Conservation (phyloP, 2,329 filamentous ascomycete species). For the Diaporthe batatas region DNA sequence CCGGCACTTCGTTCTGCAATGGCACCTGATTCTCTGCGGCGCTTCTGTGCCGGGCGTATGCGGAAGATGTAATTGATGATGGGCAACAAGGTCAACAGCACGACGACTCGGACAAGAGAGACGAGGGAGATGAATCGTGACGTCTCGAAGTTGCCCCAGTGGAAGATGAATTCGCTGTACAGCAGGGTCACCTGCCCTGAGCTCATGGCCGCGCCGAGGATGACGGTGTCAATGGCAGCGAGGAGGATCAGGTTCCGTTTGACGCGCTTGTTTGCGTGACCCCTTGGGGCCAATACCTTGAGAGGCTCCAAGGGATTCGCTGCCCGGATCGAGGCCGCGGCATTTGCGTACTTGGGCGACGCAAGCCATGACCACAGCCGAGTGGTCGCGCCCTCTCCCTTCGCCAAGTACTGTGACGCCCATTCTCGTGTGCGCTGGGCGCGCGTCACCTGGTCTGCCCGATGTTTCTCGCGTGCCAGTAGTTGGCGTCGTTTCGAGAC, state of each 20-base stretch:
- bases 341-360: constrained; percentile 45
- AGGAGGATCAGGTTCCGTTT: constrained; percentile 87
- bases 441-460: constrained; percentile 56
- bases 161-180: constrained; percentile 84
- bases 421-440: constrained; percentile 48
- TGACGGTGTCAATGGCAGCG: constrained; percentile 82
- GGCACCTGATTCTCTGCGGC: constrained; percentile 55
- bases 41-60: constrained; percentile 60
- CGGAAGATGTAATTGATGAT: constrained; percentile 82
- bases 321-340: constrained; percentile 55
- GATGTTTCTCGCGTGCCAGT: constrained; percentile 77
- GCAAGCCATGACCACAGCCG: constrained; percentile 32
- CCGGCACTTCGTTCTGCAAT: constrained; percentile 70
- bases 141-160: constrained; percentile 85
- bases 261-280: constrained; percentile 71
- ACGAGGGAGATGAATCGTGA: constrained; percentile 85
- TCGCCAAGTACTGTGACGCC: constrained; percentile 40
- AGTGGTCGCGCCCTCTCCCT: constrained; percentile 41
- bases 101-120: constrained; percentile 80
- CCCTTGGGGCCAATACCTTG: constrained; percentile 80
- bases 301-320: constrained; percentile 83
- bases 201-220: constrained; percentile 87
- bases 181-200: constrained; percentile 84
- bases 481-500: constrained; percentile 79
- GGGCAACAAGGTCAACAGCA: constrained; percentile 82